Percentiles rank a stretch among this genome's conserved stretches.
Conservation (phyloP, 768 basidiomycete species). For the Boletus tomentosulus region DNA sequence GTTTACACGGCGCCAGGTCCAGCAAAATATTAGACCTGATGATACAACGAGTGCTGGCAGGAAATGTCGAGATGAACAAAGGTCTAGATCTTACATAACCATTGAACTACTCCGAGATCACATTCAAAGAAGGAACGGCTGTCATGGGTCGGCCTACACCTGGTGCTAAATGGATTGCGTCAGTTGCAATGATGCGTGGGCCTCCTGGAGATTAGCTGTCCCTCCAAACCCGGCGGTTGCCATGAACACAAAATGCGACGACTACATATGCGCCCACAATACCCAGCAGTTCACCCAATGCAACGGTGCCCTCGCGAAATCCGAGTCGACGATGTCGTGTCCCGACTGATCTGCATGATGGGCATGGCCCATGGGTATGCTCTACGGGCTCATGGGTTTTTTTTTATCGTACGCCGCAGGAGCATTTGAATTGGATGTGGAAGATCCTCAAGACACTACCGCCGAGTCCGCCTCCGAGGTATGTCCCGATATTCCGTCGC, state of each 20-base stretch:
- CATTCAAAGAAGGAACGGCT: no score
- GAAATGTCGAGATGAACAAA: no score
- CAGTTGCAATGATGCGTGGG: no score
- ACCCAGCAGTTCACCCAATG: background rate
- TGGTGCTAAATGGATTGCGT: no score
- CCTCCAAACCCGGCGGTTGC: background rate
- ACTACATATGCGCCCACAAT: slow-evolving; percentile 2
- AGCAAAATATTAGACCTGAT: background rate
- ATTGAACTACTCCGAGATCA: background rate
- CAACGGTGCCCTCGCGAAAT: background rate
- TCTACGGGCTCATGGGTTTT: background rate
- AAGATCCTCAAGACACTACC: slow-evolving; percentile 18
- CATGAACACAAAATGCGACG: slow-evolving; percentile 12
- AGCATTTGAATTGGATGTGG: slow-evolving; percentile 24
- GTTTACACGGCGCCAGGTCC: background rate
- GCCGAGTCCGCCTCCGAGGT: slow-evolving; percentile 14
- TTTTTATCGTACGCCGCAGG: slow-evolving; percentile 14
- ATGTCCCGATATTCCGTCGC: background rate
- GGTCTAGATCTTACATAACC: no score
- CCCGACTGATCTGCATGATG: no score
- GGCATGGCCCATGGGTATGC: no score
- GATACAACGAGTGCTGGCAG: no score
- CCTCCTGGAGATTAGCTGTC: background rate
- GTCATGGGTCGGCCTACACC: no score
- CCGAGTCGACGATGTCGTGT: no score